Conservation (phyloP, 345 rosid genomes). For the Brassica cretica region DNA sequence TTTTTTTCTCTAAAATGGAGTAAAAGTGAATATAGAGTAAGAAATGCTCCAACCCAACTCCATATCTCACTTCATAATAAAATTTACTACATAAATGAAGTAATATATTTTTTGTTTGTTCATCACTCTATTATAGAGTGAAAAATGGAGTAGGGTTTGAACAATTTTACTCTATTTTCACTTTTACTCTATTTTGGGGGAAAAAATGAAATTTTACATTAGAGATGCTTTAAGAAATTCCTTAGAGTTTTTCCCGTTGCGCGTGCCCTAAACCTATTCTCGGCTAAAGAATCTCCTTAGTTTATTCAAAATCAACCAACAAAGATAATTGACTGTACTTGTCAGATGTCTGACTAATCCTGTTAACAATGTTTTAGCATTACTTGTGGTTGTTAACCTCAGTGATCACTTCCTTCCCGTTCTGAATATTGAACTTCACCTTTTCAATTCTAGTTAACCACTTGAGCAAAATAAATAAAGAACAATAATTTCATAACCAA, state of each 20-base stretch:
- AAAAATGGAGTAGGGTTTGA: no score
- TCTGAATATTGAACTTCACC: slow-evolving; percentile 68
- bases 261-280: slow-evolving; percentile 55
- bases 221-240: neutral
- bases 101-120: no score
- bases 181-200: no score
- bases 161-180: no score
- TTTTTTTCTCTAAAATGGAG: no score
- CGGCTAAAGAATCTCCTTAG: slow-evolving; percentile 77
- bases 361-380: neutral
- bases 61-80: no score
- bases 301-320: slow-evolving; percentile 26
- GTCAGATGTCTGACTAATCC: neutral
- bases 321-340: neutral
- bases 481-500: neutral
- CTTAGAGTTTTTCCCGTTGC: neutral
- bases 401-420: slow-evolving; percentile 47
- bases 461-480: neutral
- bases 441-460: neutral
- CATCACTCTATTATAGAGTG: no score
- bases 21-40: no score
- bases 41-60: no score
- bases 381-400: slow-evolving; percentile 46
- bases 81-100: no score
- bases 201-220: no score